Evolutionary conservation across 352 stramenopile species (phyloP), one percentile per base, ranked within the genome.

Genomic region (Phytopythium oedochilum): DNA sequence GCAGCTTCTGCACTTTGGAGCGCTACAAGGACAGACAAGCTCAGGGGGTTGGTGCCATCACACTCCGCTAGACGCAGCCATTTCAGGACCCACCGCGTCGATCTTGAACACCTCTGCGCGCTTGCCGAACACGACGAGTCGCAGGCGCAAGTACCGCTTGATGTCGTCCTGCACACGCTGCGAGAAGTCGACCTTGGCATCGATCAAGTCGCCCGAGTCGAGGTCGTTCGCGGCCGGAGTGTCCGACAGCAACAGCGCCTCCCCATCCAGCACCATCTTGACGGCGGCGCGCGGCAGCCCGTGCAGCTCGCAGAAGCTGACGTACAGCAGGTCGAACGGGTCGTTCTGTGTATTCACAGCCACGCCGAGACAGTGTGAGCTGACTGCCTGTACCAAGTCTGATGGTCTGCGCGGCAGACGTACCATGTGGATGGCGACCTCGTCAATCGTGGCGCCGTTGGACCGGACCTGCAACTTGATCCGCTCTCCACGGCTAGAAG

Each of bases 121-220:
- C 51, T 64, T 72, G 28, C 75, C 73, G 38, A 82, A 72, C 20
- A 85, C 64, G 4, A 88, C 54, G 7, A 91, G 62, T 2, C 69
- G 64, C 29, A 91, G 48, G 5, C 78, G 78, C 25, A 91, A 31
- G 49, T 83, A 82, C 0, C 49, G 68, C 46, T 86, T 88, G 49
- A 82, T 81, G n/a, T 72, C 59, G 5, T 62, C 48, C 32, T 70
- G 56, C 28, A 50, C 66, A 34, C 84, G 73, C 57, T 79, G 59
- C 0, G 75, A 73, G 35, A 89, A 91, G 46, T 91, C 76, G 32
- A 89, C 81, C 34, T 86, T 88, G 17, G 81, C 78, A 50, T 91
- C 81, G 35, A 91, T 81, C 11, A 91, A 43, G 45, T 91, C 76
- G 26, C 70, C 76, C 2, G 71, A 64, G 40, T 88, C 79, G 11